phyloP scores from a whole-genome alignment of 371 early-diverging fungal species.

The Haplosporangium sp. region DNA sequence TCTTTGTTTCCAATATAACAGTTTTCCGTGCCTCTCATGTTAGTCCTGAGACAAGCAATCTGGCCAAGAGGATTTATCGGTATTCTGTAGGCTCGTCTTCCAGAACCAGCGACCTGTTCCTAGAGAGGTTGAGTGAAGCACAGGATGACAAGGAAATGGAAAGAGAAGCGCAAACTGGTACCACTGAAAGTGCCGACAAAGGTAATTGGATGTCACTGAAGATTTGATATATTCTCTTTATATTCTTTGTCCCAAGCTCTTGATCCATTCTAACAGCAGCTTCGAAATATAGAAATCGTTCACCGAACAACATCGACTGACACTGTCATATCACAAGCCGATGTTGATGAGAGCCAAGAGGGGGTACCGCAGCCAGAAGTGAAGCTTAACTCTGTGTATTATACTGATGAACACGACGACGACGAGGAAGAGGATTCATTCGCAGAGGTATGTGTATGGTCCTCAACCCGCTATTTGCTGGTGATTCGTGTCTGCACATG shows the following conservation, averaged over 20 bases:
- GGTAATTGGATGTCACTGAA: too few relatives aligned
- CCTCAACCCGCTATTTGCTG: not conserved
- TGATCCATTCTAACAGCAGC: too few relatives aligned
- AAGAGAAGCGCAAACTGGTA: not conserved
- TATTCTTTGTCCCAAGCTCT: too few relatives aligned
- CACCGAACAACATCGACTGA: not conserved
- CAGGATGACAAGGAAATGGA: conserved; percentile 19
- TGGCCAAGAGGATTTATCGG: conserved; percentile 44
- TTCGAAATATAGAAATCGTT: too few relatives aligned
- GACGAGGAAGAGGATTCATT: conserved; percentile 27
- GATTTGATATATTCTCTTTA: too few relatives aligned
- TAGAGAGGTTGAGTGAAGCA: conserved; percentile 6
- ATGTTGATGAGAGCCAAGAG: conserved; percentile 1
- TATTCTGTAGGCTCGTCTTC: conserved; percentile 36
- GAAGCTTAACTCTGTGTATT: too few relatives aligned
- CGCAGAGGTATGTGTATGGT: conserved; percentile 10
- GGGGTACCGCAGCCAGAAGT: not conserved
- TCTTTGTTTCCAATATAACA: not conserved
- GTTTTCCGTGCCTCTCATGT: conserved; percentile 41
- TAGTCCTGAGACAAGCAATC: conserved; percentile 45
- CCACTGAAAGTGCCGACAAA: too few relatives aligned
- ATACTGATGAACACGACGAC: not conserved
- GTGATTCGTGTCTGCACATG: too few relatives aligned
- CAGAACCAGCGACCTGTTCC: conserved; percentile 7
- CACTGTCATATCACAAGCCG: not conserved